A percentile compares a stretch with the other conserved stretches of the same genome.
Evolutionary conservation across 1,139 yeast species (phyloP).

Genomic region (Candida sojae): DNA sequence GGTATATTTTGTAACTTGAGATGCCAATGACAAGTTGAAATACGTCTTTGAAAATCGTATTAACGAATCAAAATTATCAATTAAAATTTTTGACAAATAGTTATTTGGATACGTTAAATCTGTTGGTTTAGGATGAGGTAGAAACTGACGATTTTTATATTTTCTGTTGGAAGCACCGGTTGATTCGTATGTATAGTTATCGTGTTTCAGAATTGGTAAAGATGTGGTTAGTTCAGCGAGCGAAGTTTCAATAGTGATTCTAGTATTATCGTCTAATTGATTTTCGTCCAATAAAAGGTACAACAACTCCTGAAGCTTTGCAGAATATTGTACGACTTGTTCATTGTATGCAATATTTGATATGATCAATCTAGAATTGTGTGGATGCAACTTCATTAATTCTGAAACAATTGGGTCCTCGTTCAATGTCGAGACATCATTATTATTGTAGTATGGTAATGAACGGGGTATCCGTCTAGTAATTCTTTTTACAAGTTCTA

Average conservation of each 20-base stretch:
- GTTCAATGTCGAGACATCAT: conserved; percentile 7
- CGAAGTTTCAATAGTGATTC: conserved; percentile 30
- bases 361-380: conserved; percentile 15
- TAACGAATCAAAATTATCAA: conserved; percentile 40
- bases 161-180: conserved; percentile 3
- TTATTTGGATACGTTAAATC: conserved; percentile 28
- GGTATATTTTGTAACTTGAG: conserved; percentile 39
- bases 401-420: conserved; percentile 30
- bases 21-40: conserved; percentile 39
- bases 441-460: conserved; percentile 16
- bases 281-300: conserved; percentile 29
- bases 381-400: conserved; percentile 35
- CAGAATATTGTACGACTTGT: conserved; percentile 25
- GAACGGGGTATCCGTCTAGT: conserved; percentile 17
- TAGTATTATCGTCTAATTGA: conserved; percentile 29
- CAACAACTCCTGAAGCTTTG: conserved; percentile 29
- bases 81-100: conserved; percentile 37
- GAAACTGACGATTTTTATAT: conserved; percentile 7
- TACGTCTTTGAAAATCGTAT: conserved; percentile 34
- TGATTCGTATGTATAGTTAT: neutral
- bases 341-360: conserved; percentile 6
- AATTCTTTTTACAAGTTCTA: conserved; percentile 16
- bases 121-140: conserved; percentile 6
- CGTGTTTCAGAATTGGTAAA: conserved; percentile 22
- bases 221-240: conserved; percentile 29